Base-by-base conservation (phyloP, 495 filamentous ascomycete genomes). In the Hypoxylon trugodes region DNA sequence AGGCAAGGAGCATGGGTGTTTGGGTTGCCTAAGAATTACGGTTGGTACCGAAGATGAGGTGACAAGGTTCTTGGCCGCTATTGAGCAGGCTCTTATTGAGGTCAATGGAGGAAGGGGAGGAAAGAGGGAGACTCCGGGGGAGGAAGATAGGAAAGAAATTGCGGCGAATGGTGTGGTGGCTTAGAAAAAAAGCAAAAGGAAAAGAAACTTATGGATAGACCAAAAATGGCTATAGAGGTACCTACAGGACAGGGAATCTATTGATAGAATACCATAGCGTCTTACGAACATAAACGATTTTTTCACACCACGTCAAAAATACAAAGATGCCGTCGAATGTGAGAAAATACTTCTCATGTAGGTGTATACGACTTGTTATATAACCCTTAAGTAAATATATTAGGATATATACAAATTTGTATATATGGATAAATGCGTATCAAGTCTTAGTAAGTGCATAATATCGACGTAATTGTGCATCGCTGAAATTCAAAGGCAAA, bases 41-140 rank as follows among this genome's bases (percentile, higher is more conserved):
- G 89, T 98, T 6, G 95, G 95, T 4, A 98, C 95, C 4, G 90
- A 93, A 71, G 74, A 83, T 10, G 95, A 98, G 76, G 90, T 95
- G 19, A 87, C 84, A 26, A 84, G 83, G 63, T 88, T 98, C 69
- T 72, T 98, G 73, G 74, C 78, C 18, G 87, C 91, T 69, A 69
- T 96, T 26, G 78, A 76, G 67, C 74, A 64, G 42, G 87, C 90
- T 24, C 66, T 98, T 55, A 75, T 64, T 3, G 84, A 84, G 56
- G 79, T 87, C 15, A 71, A 80, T 32, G 73, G 73, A 4, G 65
- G 66, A 41, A 47, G 47, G 16, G 73, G 73, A 4, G 65, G 66
- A 41, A 47, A 49, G 16, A 40, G 36, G 4, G 21, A 46, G 40
- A 56, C 50, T 12, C 58, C 47, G 10, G 65, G 38, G 5, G 69